Evolutionary conservation across 805 yeast genomes (phyloP).

Genomic region (Myxozyma sirexii): DNA sequence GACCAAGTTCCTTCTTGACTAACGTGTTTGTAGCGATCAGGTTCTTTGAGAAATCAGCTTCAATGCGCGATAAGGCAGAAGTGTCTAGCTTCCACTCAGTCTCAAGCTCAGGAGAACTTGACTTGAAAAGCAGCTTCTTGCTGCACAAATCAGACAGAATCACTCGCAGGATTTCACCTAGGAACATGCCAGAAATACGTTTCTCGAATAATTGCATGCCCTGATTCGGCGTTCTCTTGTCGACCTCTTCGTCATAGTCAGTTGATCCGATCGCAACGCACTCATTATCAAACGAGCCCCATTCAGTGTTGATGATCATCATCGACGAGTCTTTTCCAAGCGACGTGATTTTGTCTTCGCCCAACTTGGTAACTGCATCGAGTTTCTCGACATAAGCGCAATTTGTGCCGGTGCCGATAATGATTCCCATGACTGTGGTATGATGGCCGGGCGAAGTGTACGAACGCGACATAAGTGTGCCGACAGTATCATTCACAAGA

Average conservation of each 20-base stretch:
- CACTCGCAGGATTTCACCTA: slow-evolving; percentile 82
- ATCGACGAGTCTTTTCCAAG: neutral
- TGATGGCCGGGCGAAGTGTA: slow-evolving; percentile 63
- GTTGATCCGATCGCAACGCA: slow-evolving; percentile 75
- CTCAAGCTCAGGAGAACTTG: slow-evolving; percentile 44
- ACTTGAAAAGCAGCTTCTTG: slow-evolving; percentile 56
- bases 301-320: slow-evolving; percentile 62
- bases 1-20: slow-evolving; percentile 64
- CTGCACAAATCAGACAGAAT: slow-evolving; percentile 65
- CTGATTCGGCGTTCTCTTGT: slow-evolving; percentile 72
- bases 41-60: slow-evolving; percentile 78
- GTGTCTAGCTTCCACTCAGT: slow-evolving; percentile 78
- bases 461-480: slow-evolving; percentile 86
- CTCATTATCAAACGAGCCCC: slow-evolving; percentile 96
- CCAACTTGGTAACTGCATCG: slow-evolving; percentile 72
- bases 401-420: slow-evolving; percentile 97
- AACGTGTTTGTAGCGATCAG: slow-evolving; percentile 52
- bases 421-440: slow-evolving; percentile 82
- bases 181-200: slow-evolving; percentile 37
- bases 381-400: slow-evolving; percentile 88
- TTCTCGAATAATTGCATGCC: slow-evolving; percentile 77
- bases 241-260: slow-evolving; percentile 72
- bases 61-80: slow-evolving; percentile 82
- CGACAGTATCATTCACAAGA: slow-evolving; percentile 93
- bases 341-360: slow-evolving; percentile 45